Evolutionary conservation across 257 asterid genomes (phyloP).

Genomic region (Forsythia suspensa): DNA sequence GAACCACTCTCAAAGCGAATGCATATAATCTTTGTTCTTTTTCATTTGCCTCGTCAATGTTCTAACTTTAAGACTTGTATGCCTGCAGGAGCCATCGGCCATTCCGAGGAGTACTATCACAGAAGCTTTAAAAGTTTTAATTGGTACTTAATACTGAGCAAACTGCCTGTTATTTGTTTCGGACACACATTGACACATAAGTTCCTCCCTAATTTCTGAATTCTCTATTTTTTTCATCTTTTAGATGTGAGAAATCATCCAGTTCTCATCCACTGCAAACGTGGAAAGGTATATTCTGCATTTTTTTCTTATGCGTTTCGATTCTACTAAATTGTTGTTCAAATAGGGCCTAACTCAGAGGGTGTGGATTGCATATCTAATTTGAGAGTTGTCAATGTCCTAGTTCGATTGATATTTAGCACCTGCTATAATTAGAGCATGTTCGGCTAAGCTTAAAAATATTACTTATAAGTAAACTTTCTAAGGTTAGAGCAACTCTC

Average conservation of each 20-base stretch:
- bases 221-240: constrained; percentile 1
- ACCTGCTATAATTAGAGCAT: background rate
- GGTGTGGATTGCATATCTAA: background rate
- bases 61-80: background rate
- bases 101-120: constrained; percentile 35
- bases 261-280: constrained; percentile 46
- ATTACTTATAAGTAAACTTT: background rate
- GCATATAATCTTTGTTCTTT: background rate
- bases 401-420: background rate
- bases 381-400: background rate
- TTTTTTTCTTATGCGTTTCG: background rate
- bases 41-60: background rate
- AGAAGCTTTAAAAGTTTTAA: constrained; percentile 42
- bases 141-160: constrained; percentile 25
- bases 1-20: no score
- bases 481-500: background rate
- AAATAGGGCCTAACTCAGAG: background rate
- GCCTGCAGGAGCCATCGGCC: constrained; percentile 42
- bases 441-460: background rate
- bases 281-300: constrained; percentile 41
- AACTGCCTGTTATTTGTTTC: background rate
- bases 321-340: background rate
- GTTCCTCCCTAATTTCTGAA: background rate
- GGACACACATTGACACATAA: background rate
- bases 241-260: constrained; percentile 55